Base-by-base conservation (phyloP, 352 stramenopile species). In the Globisporangium spinosum region DNA sequence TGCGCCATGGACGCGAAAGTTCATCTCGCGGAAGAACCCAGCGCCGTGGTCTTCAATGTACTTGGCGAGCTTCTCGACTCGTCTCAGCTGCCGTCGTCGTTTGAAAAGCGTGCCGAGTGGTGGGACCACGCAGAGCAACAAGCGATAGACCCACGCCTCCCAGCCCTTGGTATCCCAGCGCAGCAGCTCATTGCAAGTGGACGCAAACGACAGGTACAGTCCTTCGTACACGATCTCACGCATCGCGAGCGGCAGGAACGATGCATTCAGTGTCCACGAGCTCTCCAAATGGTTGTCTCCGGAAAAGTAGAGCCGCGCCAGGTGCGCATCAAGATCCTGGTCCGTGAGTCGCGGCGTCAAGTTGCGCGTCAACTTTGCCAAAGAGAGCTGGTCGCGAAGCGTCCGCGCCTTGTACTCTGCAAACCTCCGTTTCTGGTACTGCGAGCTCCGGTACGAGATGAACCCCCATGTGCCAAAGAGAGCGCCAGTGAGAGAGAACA, bases 21-120 rank as follows among this genome's bases (percentile, higher is more conserved):
- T 90, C 53, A 93, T 80, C 64, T 94, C 86, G 40, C 88, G 85
- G 45, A 93, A 92, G 60, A 95, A 94, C 20, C 88, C 79, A 7
- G 79, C 80, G 17, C 84, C 83, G 62, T 87, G 88, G 15, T 89
- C 75, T 35, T 73, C 75, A 38, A 93, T 76, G 61, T 84, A 91
- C 67, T 91, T 87, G 1, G 78, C 78, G 6, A 95, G 75, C 13
- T 79, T 77, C 62, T 88, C 78, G 12, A 95, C 83, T 5, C 83
- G 78, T 59, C 77, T 47, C 29, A 93, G 73, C 67, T 94, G 88
- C 0, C 85, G 78, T 5, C 72, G 77, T n/a, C 86, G 81, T 59
- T 92, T 79, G 65, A 92, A 88, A 29, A 91, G 58, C 10, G 76
- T 89, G 15, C 80, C 70, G 0, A 83, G 64, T 8, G 87, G 87